Conservation (phyloP, 179 eudicot species). For the Monotropa hypopitys region DNA sequence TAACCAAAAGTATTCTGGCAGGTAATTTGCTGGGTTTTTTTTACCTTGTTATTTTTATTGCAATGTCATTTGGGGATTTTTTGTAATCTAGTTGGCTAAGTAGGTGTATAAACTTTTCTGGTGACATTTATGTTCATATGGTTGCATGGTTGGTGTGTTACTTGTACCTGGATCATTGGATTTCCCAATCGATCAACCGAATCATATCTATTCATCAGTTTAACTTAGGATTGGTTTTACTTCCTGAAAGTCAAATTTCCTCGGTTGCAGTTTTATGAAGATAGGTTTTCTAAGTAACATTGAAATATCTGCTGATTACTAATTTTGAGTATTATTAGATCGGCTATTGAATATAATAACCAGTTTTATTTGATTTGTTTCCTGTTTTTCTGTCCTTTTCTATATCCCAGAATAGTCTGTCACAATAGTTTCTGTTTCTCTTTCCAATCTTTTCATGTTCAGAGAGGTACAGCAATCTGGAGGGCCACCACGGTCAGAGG, state of each 20-base stretch:
- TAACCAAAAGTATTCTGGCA: constrained; percentile 41
- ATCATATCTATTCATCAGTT: background rate
- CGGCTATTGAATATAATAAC: background rate
- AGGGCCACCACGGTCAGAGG: constrained; percentile 67
- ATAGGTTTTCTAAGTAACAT: background rate
- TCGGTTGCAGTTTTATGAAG: background rate
- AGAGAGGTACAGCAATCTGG: constrained; percentile 79
- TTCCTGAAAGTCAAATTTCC: background rate
- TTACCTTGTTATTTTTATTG: background rate
- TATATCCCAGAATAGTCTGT: background rate
- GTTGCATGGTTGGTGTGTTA: background rate
- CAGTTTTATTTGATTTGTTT: background rate
- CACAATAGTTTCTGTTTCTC: background rate
- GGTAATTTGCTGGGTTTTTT: constrained; percentile 24
- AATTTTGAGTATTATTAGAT: background rate
- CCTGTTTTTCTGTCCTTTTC: background rate
- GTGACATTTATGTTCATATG: background rate
- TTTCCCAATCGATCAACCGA: background rate
- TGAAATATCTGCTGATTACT: background rate
- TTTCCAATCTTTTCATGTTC: constrained; percentile 9
- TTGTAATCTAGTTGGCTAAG: background rate
- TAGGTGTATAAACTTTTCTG: background rate
- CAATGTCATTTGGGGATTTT: background rate
- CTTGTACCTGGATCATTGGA: background rate
- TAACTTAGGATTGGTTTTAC: background rate